phyloP scores from a whole-genome alignment of 495 filamentous ascomycete genomes.

The Hyaloscypha finlandica region DNA sequence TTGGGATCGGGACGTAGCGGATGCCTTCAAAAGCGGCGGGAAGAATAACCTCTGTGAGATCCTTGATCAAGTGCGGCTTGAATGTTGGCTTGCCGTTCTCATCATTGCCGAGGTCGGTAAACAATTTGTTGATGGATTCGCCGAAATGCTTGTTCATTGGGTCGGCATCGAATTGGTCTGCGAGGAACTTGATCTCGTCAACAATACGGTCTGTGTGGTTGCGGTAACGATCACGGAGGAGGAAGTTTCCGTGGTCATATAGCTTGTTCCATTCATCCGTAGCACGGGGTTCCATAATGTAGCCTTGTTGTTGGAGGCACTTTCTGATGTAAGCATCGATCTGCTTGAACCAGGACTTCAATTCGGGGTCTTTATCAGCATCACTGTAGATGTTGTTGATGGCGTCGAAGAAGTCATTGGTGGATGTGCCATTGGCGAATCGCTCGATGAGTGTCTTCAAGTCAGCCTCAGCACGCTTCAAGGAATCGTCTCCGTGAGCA shows the following conservation, averaged over 20 bases:
- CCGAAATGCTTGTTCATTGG: slow-evolving; percentile 80
- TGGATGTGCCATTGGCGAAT: slow-evolving; percentile 92
- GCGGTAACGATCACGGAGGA: slow-evolving; percentile 87
- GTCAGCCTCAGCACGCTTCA: slow-evolving; percentile 74
- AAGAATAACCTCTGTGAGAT: slow-evolving; percentile 83
- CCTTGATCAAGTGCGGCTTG: slow-evolving; percentile 90
- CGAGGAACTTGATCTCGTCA: slow-evolving; percentile 88
- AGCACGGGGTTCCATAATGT: slow-evolving; percentile 81
- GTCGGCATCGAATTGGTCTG: slow-evolving; percentile 85
- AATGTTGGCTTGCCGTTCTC: slow-evolving; percentile 82
- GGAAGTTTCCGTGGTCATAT: slow-evolving; percentile 83
- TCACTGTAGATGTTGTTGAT: slow-evolving; percentile 89
- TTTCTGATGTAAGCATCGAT: slow-evolving; percentile 77
- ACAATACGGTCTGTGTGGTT: slow-evolving; percentile 84
- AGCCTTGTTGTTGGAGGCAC: slow-evolving; percentile 86
- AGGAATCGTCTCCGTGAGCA: slow-evolving; percentile 57
- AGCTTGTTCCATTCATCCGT: slow-evolving; percentile 81
- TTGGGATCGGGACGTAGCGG: slow-evolving; percentile 89
- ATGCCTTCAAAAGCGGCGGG: slow-evolving; percentile 83
- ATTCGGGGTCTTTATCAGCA: slow-evolving; percentile 84
- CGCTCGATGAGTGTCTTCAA: slow-evolving; percentile 88
- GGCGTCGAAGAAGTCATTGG: slow-evolving; percentile 81
- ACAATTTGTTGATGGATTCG: slow-evolving; percentile 76
- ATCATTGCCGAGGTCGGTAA: slow-evolving; percentile 83
- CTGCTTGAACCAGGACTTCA: slow-evolving; percentile 85